Conservation (phyloP, 2,329 filamentous ascomycete species). For the Neonectria coccinea region DNA sequence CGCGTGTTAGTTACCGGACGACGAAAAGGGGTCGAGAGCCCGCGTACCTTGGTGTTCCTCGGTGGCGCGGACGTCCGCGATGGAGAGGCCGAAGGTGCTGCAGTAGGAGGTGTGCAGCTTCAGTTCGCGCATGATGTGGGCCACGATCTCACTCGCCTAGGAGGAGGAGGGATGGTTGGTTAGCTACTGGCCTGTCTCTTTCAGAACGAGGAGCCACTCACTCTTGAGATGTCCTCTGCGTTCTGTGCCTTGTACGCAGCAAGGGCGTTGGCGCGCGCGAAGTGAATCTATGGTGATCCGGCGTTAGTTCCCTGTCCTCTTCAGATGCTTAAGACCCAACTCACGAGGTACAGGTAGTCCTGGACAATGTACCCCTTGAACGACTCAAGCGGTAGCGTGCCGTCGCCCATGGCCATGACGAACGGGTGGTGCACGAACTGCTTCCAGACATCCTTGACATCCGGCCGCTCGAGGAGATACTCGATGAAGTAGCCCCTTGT, state of each 20-base stretch:
- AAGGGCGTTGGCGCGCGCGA: conserved; percentile 86
- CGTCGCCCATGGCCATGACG: conserved; percentile 79
- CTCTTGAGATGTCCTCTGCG: conserved; percentile 77
- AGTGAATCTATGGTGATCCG: conserved; percentile 72
- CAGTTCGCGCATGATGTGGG: conserved; percentile 84
- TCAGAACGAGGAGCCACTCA: conserved; percentile 56
- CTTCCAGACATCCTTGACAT: conserved; percentile 81
- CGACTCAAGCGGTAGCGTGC: conserved; percentile 77
- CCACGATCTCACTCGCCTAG: conserved; percentile 69
- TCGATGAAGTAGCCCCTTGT: conserved; percentile 83
- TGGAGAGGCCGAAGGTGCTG: conserved; percentile 80
- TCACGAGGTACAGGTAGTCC: conserved; percentile 89
- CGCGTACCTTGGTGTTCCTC: conserved; percentile 78
- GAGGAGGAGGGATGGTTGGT: neutral
- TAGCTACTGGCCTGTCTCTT: neutral
- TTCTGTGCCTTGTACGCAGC: conserved; percentile 85
- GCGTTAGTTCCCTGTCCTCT: conserved; percentile 5
- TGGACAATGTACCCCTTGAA: conserved; percentile 94
- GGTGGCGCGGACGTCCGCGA: conserved; percentile 76
- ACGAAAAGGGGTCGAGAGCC: neutral
- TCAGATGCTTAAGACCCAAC: conserved; percentile 32
- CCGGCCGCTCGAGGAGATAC: conserved; percentile 80
- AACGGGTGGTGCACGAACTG: conserved; percentile 85
- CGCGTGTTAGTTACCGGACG: conserved; percentile 48
- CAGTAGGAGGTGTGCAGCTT: conserved; percentile 86